These are phyloP conservation scores for Talaromyces proteolyticus DNA, from an alignment of 495 filamentous ascomycete species.

Conservation along the genomic window DNA sequence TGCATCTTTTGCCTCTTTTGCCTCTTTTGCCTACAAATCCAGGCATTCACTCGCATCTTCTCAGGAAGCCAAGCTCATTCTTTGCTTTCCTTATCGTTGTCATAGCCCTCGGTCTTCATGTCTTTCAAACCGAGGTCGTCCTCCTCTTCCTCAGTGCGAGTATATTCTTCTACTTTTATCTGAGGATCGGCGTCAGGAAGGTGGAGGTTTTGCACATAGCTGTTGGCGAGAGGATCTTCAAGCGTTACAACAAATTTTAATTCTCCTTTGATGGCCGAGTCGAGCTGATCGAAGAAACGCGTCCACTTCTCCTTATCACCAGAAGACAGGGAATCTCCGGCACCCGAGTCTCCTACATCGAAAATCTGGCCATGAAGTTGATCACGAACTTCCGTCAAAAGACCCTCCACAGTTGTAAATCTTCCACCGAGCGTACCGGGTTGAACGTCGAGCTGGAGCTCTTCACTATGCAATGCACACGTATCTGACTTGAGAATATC, in stretches of 20 bases:
- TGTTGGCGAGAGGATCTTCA: constrained; percentile 81
- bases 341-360: constrained; percentile 55
- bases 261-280: constrained; percentile 73
- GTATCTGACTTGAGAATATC: constrained; percentile 97
- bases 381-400: constrained; percentile 87
- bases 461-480: constrained; percentile 75
- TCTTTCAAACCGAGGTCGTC: constrained; percentile 85
- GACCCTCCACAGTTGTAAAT: constrained; percentile 94
- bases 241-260: constrained; percentile 81
- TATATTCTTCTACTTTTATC: constrained; percentile 78
- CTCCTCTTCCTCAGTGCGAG: constrained; percentile 81
- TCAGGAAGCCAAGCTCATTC: background rate
- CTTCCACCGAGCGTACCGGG: constrained; percentile 92
- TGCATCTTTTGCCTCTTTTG: no score
- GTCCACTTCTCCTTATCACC: constrained; percentile 66
- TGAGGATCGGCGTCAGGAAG: constrained; percentile 70
- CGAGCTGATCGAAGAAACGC: constrained; percentile 70
- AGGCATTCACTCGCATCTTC: no score
- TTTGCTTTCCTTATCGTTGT: constrained; percentile 23
- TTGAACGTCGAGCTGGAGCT: constrained; percentile 76
- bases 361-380: constrained; percentile 84
- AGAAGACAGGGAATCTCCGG: constrained; percentile 68
- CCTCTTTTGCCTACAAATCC: no score
- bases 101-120: constrained; percentile 90
- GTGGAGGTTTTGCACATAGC: constrained; percentile 86